These are phyloP conservation scores for Mycena polygramma DNA, from an alignment of 768 basidiomycete genomes.

Conservation along the genomic window DNA sequence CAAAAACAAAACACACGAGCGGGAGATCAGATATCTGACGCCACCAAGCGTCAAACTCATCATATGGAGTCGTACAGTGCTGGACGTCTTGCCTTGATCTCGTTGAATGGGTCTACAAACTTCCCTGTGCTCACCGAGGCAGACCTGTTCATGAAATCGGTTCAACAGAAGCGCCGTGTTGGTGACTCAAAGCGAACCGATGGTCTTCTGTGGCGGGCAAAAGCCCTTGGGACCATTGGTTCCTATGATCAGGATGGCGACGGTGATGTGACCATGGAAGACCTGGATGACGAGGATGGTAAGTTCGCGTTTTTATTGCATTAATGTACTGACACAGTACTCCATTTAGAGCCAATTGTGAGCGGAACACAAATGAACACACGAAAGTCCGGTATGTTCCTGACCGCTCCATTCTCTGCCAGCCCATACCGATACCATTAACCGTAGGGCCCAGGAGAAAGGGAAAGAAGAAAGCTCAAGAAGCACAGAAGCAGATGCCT, in stretches of 20 bases:
- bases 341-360: not conserved
- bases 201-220: slow-evolving; percentile 9
- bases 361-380: slow-evolving; percentile 3
- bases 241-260: not conserved
- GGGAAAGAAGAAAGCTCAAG: too few relatives aligned
- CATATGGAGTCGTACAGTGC: not conserved
- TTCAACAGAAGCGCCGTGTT: slow-evolving; percentile 16
- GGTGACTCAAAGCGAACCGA: slow-evolving; percentile 20
- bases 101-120: not conserved
- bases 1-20: slow-evolving; percentile 3
- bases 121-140: not conserved
- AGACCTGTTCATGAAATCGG: slow-evolving; percentile 14
- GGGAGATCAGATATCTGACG: not conserved
- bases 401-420: too few relatives aligned
- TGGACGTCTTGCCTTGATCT: not conserved
- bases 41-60: not conserved
- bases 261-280: not conserved
- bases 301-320: not conserved
- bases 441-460: too few relatives aligned
- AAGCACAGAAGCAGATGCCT: too few relatives aligned
- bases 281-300: not conserved
- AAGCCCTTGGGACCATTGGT: not conserved
- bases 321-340: too few relatives aligned
- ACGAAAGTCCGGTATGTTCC: not conserved
- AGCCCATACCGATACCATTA: too few relatives aligned